Evolutionary conservation across 148 eudicot genomes (phyloP).

Genomic region (Nepenthes gracilis): DNA sequence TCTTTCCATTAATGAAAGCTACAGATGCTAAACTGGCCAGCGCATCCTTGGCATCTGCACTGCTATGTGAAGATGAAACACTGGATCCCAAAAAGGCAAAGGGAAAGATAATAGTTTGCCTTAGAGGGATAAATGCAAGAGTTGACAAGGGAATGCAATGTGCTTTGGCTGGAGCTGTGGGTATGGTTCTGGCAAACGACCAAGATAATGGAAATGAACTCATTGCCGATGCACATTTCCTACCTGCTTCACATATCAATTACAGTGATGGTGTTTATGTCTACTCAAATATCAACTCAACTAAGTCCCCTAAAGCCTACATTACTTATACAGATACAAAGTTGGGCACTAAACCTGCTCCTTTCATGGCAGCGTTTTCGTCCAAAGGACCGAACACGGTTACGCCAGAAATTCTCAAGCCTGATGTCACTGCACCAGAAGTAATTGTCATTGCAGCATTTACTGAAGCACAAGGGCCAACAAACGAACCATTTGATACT

Average conservation of each 20-base stretch:
- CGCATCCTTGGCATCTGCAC: slow-evolving; percentile 35
- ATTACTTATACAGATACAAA: slow-evolving; percentile 47
- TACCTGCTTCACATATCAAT: slow-evolving; percentile 70
- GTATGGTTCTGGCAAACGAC: slow-evolving; percentile 70
- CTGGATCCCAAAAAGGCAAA: slow-evolving; percentile 45
- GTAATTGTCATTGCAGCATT: slow-evolving; percentile 87
- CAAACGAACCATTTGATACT: slow-evolving; percentile 57
- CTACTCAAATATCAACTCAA: slow-evolving; percentile 24
- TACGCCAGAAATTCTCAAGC: slow-evolving; percentile 82
- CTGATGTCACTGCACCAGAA: slow-evolving; percentile 92
- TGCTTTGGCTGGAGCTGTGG: slow-evolving; percentile 61
- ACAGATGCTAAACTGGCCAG: slow-evolving; percentile 37
- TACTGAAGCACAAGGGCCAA: slow-evolving; percentile 73
- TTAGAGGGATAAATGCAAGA: slow-evolving; percentile 63
- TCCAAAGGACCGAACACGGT: slow-evolving; percentile 65
- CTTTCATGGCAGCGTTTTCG: slow-evolving; percentile 93
- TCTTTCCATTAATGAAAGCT: slow-evolving; percentile 44
- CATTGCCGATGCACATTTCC: slow-evolving; percentile 73
- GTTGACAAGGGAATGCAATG: slow-evolving; percentile 83
- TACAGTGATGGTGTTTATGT: slow-evolving; percentile 42
- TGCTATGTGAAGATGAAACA: slow-evolving; percentile 44
- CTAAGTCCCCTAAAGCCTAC: slow-evolving; percentile 46
- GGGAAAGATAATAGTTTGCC: slow-evolving; percentile 75
- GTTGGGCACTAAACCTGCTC: slow-evolving; percentile 57
- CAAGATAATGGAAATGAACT: slow-evolving; percentile 47